phyloP scores from a whole-genome alignment of 2,329 filamentous ascomycete genomes.

The Diaporthe nobilis region DNA sequence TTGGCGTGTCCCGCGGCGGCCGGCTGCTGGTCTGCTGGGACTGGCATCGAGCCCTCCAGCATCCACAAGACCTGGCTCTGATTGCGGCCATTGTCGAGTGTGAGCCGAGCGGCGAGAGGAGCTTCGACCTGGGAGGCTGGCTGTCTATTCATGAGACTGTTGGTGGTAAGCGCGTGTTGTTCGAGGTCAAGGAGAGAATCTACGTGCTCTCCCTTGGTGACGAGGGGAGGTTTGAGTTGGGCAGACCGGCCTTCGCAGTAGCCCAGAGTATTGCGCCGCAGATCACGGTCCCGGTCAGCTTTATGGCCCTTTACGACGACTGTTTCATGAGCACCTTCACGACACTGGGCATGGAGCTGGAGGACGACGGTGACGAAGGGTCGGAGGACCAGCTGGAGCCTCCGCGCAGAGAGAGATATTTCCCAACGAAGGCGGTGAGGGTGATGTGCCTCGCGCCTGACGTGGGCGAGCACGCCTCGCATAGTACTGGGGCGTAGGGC shows the following conservation, averaged over 20 bases:
- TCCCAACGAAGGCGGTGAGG: conserved; percentile 31
- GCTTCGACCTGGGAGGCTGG: conserved; percentile 62
- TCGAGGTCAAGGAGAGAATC: conserved; percentile 58
- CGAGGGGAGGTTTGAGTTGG: conserved; percentile 48
- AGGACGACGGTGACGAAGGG: conserved; percentile 6
- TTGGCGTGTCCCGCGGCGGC: conserved; percentile 58
- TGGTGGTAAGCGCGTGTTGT: conserved; percentile 53
- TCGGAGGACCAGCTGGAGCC: conserved; percentile 2
- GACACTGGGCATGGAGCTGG: conserved; percentile 35
- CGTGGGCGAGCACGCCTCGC: not conserved
- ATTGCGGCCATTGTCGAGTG: conserved; percentile 56
- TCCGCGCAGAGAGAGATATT: conserved; percentile 30
- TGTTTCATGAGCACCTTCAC: conserved; percentile 62
- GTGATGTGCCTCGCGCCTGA: conserved; percentile 31
- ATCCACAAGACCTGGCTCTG: conserved; percentile 46
- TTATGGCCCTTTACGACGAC: conserved; percentile 62
- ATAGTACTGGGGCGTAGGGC: conserved; percentile 12
- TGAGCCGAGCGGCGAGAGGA: conserved; percentile 53
- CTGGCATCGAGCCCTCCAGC: conserved; percentile 55
- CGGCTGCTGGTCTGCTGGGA: conserved; percentile 59
- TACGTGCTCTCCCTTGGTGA: conserved; percentile 58
- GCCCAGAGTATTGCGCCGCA: conserved; percentile 47
- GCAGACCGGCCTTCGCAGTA: conserved; percentile 44
- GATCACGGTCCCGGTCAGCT: conserved; percentile 59
- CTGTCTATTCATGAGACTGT: conserved; percentile 54